phyloP scores from a whole-genome alignment of 352 stramenopile genomes.

The Phytophthora capsici region DNA sequence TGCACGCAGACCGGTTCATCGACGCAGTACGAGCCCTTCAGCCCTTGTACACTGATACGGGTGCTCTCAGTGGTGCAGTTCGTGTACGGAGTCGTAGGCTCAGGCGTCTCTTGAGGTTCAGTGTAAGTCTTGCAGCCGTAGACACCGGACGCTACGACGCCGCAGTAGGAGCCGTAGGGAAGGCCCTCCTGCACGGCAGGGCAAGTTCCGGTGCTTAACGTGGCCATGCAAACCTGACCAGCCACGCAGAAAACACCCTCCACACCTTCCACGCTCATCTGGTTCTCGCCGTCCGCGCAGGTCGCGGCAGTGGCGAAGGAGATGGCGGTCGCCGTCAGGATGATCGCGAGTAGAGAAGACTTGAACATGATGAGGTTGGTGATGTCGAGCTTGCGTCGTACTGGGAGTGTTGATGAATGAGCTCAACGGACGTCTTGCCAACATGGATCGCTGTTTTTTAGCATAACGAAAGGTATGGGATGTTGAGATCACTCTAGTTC shows the following conservation, averaged over 20 bases:
- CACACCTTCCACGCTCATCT: slow-evolving; percentile 46
- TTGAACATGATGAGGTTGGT: slow-evolving; percentile 29
- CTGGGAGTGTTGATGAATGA: slow-evolving; percentile 31
- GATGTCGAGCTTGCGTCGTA: slow-evolving; percentile 1
- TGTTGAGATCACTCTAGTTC: no score
- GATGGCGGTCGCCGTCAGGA: slow-evolving; percentile 20
- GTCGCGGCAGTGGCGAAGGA: slow-evolving; percentile 16
- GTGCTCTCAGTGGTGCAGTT: slow-evolving; percentile 16
- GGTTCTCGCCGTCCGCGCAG: slow-evolving; percentile 24
- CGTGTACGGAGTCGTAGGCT: slow-evolving; percentile 5
- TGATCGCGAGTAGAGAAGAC: slow-evolving; percentile 36
- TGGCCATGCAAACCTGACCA: slow-evolving; percentile 33
- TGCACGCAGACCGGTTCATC: slow-evolving; percentile 37
- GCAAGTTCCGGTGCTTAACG: slow-evolving; percentile 32
- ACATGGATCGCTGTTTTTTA: background rate
- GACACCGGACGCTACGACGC: slow-evolving; percentile 37
- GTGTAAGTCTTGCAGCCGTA: slow-evolving; percentile 41
- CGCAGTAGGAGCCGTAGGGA: slow-evolving; percentile 43
- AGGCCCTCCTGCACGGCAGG: slow-evolving; percentile 33
- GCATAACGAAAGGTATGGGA: slow-evolving; percentile 18
- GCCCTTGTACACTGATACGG: slow-evolving; percentile 43
- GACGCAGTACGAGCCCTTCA: slow-evolving; percentile 55
- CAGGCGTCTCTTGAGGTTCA: slow-evolving; percentile 6
- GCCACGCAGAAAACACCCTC: slow-evolving; percentile 39
- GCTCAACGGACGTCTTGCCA: background rate